Percentiles rank a stretch among this genome's conserved stretches.
Conservation (phyloP, 2,329 filamentous ascomycete species). For the Rutstroemia sp. region DNA sequence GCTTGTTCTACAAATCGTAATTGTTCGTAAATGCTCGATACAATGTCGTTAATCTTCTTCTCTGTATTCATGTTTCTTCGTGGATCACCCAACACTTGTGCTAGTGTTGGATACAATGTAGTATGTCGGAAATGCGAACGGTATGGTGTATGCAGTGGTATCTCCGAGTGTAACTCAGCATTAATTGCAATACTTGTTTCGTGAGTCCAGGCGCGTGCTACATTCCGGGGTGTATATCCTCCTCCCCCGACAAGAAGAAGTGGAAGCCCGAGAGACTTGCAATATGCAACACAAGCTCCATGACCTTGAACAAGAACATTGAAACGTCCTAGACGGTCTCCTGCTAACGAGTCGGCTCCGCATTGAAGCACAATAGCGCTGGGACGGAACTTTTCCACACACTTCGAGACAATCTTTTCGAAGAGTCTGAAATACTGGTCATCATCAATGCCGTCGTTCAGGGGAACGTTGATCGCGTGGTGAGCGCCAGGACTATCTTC, state of each 20-base stretch:
- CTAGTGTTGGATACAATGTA: constrained; percentile 80
- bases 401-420: constrained; percentile 68
- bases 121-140: constrained; percentile 83
- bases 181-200: constrained; percentile 88
- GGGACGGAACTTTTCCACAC: constrained; percentile 78
- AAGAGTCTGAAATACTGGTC: constrained; percentile 84
- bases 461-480: constrained; percentile 82
- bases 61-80: constrained; percentile 69
- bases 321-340: constrained; percentile 89
- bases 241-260: constrained; percentile 89
- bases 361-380: constrained; percentile 91
- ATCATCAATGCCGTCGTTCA: constrained; percentile 87
- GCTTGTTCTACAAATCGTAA: constrained; percentile 76
- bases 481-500: constrained; percentile 82
- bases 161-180: constrained; percentile 60
- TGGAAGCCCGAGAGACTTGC: constrained; percentile 73
- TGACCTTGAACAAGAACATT: constrained; percentile 95
- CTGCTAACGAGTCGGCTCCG: constrained; percentile 88
- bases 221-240: constrained; percentile 93
- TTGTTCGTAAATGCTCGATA: constrained; percentile 76
- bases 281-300: constrained; percentile 82
- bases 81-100: constrained; percentile 51
- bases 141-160: constrained; percentile 78
- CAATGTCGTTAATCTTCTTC: constrained; percentile 67
- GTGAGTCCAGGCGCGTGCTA: constrained; percentile 93